Percentiles rank a stretch among this genome's conserved stretches.
Evolutionary conservation across 1,284 basidiomycete genomes (phyloP).

Genomic region (Cutaneotrichosporon mucoides): DNA sequence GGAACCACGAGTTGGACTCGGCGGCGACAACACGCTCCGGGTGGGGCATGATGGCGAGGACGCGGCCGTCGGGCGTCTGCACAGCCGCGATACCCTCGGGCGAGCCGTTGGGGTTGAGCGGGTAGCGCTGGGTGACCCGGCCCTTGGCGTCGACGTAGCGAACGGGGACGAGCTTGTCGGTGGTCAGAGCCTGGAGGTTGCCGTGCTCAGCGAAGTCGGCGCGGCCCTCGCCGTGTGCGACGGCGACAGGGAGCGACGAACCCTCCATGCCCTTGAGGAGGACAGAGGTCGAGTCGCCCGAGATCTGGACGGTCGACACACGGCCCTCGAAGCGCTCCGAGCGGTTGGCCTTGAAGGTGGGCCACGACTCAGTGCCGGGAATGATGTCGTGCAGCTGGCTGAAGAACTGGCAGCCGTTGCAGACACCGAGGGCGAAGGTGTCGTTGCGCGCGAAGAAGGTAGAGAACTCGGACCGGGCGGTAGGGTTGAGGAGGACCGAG

Average conservation of each 20-base stretch:
- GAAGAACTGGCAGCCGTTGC: constrained; percentile 98
- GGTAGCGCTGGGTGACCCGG: constrained; percentile 68
- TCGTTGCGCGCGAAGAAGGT: constrained; percentile 73
- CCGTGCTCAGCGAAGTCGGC: constrained; percentile 62
- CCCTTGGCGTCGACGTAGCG: constrained; percentile 73
- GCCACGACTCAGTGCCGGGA: constrained; percentile 82
- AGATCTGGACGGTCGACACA: constrained; percentile 74
- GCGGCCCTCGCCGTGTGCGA: constrained; percentile 95
- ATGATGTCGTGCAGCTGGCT: constrained; percentile 81
- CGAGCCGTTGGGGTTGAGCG: constrained; percentile 94
- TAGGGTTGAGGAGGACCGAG: constrained; percentile 76
- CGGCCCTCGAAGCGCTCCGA: constrained; percentile 90
- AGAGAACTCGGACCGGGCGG: constrained; percentile 69
- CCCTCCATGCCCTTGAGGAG: constrained; percentile 87
- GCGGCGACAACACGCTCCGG: constrained; percentile 73
- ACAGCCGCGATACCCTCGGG: constrained; percentile 83
- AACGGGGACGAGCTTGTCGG: constrained; percentile 60
- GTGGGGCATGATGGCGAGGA: constrained; percentile 95
- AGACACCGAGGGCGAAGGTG: constrained; percentile 90
- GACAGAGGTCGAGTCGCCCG: constrained; percentile 58
- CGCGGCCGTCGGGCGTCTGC: constrained; percentile 76
- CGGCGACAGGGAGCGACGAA: constrained; percentile 80
- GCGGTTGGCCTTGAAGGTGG: constrained; percentile 82
- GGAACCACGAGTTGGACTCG: constrained; percentile 84
- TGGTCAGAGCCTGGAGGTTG: constrained; percentile 51